Evolutionary conservation across 2,329 filamentous ascomycete species (phyloP).

Genomic region (Chaetomiaceae sp.): DNA sequence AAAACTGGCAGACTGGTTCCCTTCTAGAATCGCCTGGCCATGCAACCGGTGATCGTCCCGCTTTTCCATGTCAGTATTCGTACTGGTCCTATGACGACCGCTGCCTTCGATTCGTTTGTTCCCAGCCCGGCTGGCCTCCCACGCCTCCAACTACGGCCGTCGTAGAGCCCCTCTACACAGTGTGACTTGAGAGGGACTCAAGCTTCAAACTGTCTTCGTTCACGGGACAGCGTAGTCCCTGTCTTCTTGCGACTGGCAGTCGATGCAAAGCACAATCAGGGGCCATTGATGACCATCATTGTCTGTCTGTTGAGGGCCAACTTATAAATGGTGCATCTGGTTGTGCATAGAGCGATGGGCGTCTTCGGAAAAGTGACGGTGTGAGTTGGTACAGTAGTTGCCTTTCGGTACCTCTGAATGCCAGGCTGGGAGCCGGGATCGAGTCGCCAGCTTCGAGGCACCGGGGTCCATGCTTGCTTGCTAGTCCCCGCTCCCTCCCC

Average conservation of each 20-base stretch:
- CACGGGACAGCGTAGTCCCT: too few species aligned
- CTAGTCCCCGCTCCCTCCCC: constrained; percentile 20
- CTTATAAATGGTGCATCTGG: background rate
- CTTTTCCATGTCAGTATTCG: constrained; percentile 19
- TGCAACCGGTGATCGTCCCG: constrained; percentile 4
- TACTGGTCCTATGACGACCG: constrained; percentile 22
- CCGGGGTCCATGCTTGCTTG: constrained; percentile 17
- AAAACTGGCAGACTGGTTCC: too few species aligned
- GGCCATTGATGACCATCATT: too few species aligned
- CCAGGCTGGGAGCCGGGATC: constrained; percentile 14
- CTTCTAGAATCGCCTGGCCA: too few species aligned
- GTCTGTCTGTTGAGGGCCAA: too few species aligned
- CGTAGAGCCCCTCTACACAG: constrained; percentile 14
- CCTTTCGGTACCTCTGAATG: constrained; percentile 16
- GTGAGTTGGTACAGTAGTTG: background rate
- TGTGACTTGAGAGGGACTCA: background rate
- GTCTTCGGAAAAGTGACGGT: background rate
- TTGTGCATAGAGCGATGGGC: too few species aligned
- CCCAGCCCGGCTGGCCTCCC: too few species aligned
- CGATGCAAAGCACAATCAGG: too few species aligned
- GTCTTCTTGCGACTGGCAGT: too few species aligned
- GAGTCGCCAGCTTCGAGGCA: constrained; percentile 9
- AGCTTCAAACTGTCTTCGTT: constrained; percentile 6
- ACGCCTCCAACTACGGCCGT: background rate
- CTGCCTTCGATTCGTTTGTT: too few species aligned